These are phyloP conservation scores for Thalia dealbata DNA, from an alignment of 176 grass and related monocot species.

Conservation along the genomic window DNA sequence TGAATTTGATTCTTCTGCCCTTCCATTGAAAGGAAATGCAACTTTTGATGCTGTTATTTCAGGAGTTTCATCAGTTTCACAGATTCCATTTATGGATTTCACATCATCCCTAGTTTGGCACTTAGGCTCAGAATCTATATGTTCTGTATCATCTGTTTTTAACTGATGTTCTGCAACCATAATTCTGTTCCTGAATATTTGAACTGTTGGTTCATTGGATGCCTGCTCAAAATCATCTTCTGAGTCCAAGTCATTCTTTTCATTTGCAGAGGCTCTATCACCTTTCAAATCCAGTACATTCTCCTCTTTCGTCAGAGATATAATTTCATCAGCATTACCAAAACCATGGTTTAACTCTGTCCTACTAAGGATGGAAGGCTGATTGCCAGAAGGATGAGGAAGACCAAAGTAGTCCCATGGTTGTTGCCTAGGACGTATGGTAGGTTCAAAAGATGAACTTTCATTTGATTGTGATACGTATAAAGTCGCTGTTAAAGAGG, in stretches of 20 bases:
- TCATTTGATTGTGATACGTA: slow-evolving; percentile 52
- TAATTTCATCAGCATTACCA: slow-evolving; percentile 63
- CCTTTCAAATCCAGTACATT: slow-evolving; percentile 79
- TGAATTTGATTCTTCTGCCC: slow-evolving; percentile 40
- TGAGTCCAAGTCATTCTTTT: slow-evolving; percentile 54
- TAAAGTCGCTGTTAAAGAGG: slow-evolving; percentile 54
- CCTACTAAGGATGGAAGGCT: slow-evolving; percentile 51
- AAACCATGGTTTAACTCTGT: slow-evolving; percentile 45
- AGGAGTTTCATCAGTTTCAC: slow-evolving; percentile 50
- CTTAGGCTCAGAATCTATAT: slow-evolving; percentile 21
- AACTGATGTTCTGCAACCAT: slow-evolving; percentile 30
- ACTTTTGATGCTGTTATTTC: slow-evolving; percentile 26
- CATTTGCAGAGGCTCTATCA: slow-evolving; percentile 33
- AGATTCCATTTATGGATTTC: slow-evolving; percentile 31
- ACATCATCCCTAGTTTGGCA: slow-evolving; percentile 26
- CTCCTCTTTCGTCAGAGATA: slow-evolving; percentile 60
- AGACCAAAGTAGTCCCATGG: slow-evolving; percentile 94
- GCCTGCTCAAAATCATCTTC: slow-evolving; percentile 91
- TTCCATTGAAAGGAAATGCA: slow-evolving; percentile 40
- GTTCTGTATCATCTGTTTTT: slow-evolving; percentile 25
- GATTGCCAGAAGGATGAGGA: slow-evolving; percentile 55
- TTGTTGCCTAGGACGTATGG: slow-evolving; percentile 23
- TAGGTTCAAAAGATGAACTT: slow-evolving; percentile 53
- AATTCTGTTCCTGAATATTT: slow-evolving; percentile 71
- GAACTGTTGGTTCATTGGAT: slow-evolving; percentile 66